A percentile compares a stretch with the other conserved stretches of the same genome.
Evolutionary conservation across 495 filamentous ascomycete genomes (phyloP).

Genomic region (Rhypophila decipiens): DNA sequence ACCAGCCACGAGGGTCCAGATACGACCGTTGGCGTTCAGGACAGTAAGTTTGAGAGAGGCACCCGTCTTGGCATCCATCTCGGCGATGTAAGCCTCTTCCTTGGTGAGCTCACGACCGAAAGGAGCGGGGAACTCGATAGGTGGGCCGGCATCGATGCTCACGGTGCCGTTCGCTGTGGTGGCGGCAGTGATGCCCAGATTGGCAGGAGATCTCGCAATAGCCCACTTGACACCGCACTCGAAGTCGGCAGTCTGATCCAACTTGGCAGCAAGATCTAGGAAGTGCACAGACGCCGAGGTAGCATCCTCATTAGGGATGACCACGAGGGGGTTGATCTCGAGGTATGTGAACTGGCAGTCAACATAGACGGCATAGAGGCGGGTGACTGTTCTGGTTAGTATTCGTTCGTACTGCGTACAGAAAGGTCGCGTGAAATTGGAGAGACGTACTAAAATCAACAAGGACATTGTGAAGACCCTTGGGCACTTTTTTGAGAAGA

Average conservation of each 20-base stretch:
- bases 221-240: conserved; percentile 99
- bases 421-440: conserved; percentile 37
- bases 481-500: conserved; percentile 86
- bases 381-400: conserved; percentile 21
- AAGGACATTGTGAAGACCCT: conserved; percentile 93
- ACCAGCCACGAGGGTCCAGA: conserved; percentile 98
- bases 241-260: conserved; percentile 99
- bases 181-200: conserved; percentile 66
- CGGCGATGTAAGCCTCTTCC: conserved; percentile 97
- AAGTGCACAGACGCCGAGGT: conserved; percentile 96
- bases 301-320: conserved; percentile 85
- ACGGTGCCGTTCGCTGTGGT: conserved; percentile 62
- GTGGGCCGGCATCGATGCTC: conserved; percentile 92
- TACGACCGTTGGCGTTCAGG: conserved; percentile 80
- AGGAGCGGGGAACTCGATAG: conserved; percentile 97
- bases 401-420: conserved; percentile 28
- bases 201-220: conserved; percentile 78
- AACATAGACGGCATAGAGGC: conserved; percentile 92
- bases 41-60: conserved; percentile 97
- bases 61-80: conserved; percentile 98
- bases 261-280: conserved; percentile 96
- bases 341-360: conserved; percentile 99
- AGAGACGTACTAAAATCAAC: conserved; percentile 75
- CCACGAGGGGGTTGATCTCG: conserved; percentile 98
- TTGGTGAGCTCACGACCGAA: conserved; percentile 97